Conservation (phyloP, 202 grass and related monocot genomes). For the Hordeum pubiflorum region DNA sequence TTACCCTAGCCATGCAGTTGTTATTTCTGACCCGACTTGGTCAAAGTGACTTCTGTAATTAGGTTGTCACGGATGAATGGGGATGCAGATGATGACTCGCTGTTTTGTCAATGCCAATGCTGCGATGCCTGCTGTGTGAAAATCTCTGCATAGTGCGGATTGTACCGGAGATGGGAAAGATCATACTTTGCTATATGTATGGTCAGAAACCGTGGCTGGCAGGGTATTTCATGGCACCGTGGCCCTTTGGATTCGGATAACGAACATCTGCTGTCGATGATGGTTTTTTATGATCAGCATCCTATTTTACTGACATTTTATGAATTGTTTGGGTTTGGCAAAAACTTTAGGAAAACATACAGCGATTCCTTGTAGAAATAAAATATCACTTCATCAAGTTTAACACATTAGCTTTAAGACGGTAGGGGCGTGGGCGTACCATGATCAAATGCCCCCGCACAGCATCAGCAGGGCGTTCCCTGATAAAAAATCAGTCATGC, state of each 20-base stretch:
- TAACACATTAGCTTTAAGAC: too few species aligned
- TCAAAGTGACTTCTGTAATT: neutral
- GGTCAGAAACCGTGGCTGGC: neutral
- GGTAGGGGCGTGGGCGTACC: too few species aligned
- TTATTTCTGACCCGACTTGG: neutral
- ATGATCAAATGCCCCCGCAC: too few species aligned
- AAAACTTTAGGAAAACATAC: too few species aligned
- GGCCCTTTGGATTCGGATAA: neutral
- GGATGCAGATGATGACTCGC: neutral
- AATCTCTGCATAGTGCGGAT: neutral
- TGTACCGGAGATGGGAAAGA: neutral
- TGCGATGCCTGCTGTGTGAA: neutral
- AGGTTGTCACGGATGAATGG: neutral
- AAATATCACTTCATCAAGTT: too few species aligned
- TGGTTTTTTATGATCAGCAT: too few species aligned
- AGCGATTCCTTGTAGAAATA: too few species aligned
- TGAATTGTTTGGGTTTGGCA: too few species aligned
- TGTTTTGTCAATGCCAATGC: neutral
- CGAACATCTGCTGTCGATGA: neutral
- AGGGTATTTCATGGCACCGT: neutral
- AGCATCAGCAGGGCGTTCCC: too few species aligned
- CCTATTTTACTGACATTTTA: too few species aligned
- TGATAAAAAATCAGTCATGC: too few species aligned
- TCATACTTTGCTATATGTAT: slow-evolving; percentile 2
- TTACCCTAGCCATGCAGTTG: neutral